These are phyloP conservation scores for Excoecaria cochinchinensis DNA, from an alignment of 345 rosid species.

Conservation along the genomic window DNA sequence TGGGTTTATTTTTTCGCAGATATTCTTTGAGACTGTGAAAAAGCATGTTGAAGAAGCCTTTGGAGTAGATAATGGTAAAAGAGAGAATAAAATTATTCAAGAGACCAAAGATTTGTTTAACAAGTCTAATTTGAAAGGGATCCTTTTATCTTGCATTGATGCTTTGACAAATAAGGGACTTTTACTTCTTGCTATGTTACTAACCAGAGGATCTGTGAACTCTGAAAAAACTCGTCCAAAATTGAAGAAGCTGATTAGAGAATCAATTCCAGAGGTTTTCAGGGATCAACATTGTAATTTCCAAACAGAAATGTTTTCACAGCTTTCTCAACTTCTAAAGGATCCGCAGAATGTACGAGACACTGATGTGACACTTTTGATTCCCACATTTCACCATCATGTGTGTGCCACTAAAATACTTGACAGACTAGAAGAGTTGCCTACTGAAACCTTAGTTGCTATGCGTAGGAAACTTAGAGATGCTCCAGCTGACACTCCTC, in stretches of 20 bases:
- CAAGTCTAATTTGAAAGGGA: constrained; percentile 26
- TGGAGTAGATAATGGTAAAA: constrained; percentile 40
- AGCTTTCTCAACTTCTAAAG: constrained; percentile 49
- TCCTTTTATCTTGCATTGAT: constrained; percentile 43
- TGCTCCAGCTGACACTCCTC: constrained; percentile 36
- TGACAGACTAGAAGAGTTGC: constrained; percentile 51
- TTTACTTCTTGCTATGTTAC: constrained; percentile 46
- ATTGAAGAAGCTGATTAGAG: constrained; percentile 58
- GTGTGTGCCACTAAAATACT: constrained; percentile 46
- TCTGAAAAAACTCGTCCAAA: constrained; percentile 54
- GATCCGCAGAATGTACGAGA: constrained; percentile 47
- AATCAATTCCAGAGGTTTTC: constrained; percentile 29
- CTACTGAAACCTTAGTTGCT: constrained; percentile 50
- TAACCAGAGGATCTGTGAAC: constrained; percentile 43
- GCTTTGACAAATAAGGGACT: constrained; percentile 65
- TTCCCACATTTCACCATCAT: constrained; percentile 35
- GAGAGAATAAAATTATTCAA: constrained; percentile 18
- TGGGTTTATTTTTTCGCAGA: constrained; percentile 36
- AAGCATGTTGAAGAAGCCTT: constrained; percentile 57
- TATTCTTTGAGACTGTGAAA: constrained; percentile 60
- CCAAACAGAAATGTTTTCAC: constrained; percentile 26
- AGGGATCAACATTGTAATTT: constrained; percentile 24
- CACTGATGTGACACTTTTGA: constrained; percentile 21
- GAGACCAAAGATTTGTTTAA: constrained; percentile 27
- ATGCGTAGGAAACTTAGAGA: constrained; percentile 73